Percentiles rank a stretch among this genome's conserved stretches.
Conservation (phyloP, 2,329 filamentous ascomycete genomes). For the Biscogniauxia mediterranea region DNA sequence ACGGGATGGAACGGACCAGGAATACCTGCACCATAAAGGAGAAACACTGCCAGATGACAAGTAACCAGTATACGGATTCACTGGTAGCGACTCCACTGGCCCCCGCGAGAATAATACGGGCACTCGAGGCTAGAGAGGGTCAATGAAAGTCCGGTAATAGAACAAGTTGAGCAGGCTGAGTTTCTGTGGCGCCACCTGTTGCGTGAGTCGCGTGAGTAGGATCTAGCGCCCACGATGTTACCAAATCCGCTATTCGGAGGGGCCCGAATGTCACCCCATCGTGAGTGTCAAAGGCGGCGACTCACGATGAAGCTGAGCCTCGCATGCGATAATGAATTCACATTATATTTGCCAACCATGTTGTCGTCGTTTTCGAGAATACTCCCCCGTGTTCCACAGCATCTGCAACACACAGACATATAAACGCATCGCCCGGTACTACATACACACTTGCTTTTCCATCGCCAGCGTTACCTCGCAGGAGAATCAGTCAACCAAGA, state of each 20-base stretch:
- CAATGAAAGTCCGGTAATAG: background rate
- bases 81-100: background rate
- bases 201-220: constrained; percentile 14
- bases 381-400: background rate
- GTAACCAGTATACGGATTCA: background rate
- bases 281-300: background rate
- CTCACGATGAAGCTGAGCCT: background rate
- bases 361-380: background rate
- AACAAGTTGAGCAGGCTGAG: background rate
- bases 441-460: background rate
- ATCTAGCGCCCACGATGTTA: constrained; percentile 8
- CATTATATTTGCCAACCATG: constrained; percentile 1
- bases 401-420: background rate
- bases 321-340: background rate
- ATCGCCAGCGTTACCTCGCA: background rate
- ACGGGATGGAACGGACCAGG: background rate
- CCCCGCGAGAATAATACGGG: background rate
- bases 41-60: background rate
- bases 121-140: background rate
- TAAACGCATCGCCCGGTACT: background rate
- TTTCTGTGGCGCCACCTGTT: constrained; percentile 12
- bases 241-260: constrained; percentile 2
- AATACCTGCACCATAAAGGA: background rate
- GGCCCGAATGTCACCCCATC: constrained; percentile 3
- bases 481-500: background rate